A percentile compares a stretch with the other conserved stretches of the same genome.
Conservation (phyloP, 2,329 filamentous ascomycete species). For the Ophiocordyceps robertsii region DNA sequence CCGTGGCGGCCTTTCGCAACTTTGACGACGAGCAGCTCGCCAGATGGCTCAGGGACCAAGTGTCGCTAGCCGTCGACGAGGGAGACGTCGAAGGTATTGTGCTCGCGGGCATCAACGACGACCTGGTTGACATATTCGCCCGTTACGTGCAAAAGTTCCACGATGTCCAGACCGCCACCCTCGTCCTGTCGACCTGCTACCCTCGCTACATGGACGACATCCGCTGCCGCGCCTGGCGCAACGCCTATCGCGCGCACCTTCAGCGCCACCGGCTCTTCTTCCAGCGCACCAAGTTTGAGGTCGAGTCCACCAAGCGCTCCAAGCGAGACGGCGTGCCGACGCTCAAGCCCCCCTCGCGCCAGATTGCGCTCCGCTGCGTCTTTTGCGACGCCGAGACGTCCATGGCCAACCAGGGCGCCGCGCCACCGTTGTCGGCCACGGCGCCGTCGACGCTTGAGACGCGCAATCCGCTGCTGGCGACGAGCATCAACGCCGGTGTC, state of each 20-base stretch:
- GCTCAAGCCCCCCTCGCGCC: slow-evolving; percentile 50
- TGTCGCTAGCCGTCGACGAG: slow-evolving; percentile 43
- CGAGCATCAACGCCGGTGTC: slow-evolving; percentile 45
- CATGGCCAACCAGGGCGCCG: slow-evolving; percentile 24
- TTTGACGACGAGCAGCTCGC: slow-evolving; percentile 49
- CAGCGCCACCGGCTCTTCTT: slow-evolving; percentile 63
- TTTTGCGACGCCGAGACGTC: slow-evolving; percentile 56
- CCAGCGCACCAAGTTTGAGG: slow-evolving; percentile 64
- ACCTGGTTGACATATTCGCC: slow-evolving; percentile 60
- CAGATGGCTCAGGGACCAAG: slow-evolving; percentile 54
- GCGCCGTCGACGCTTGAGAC: slow-evolving; percentile 13
- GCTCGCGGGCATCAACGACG: slow-evolving; percentile 63
- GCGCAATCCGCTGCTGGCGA: slow-evolving; percentile 43
- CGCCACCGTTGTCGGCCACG: slow-evolving; percentile 6
- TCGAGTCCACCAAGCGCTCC: slow-evolving; percentile 59
- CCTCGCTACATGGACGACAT: slow-evolving; percentile 67
- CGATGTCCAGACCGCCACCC: slow-evolving; percentile 66
- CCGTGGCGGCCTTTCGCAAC: slow-evolving; percentile 58
- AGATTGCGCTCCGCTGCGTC: slow-evolving; percentile 63
- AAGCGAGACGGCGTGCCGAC: slow-evolving; percentile 49
- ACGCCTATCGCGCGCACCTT: slow-evolving; percentile 56
- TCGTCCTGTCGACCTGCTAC: slow-evolving; percentile 60
- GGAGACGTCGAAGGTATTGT: slow-evolving; percentile 69
- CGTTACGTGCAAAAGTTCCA: slow-evolving; percentile 62
- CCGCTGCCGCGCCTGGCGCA: slow-evolving; percentile 62